Base-by-base conservation (phyloP, 129 eudicot species). In the Tanacetum coccineum region DNA sequence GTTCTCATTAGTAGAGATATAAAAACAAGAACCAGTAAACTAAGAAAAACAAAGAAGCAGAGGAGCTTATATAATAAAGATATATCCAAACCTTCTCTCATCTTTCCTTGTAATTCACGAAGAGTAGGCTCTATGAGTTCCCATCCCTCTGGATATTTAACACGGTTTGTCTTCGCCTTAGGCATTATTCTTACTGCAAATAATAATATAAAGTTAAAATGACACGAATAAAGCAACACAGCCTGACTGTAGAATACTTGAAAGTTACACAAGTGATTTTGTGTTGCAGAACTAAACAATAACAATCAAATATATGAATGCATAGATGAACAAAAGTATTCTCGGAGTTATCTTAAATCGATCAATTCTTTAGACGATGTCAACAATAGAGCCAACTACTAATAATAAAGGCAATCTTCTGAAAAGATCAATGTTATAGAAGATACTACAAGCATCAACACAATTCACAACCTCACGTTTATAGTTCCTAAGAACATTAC, bases 81-180 rank as follows among this genome's bases (percentile, higher is more conserved):
- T 57, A 45, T 21, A 21, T 65, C 4, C n/a, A 67, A 69, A 85
- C 96, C 96, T 85, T 88, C 91, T 81, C 91, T 76, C 96, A 88
- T 88, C 77, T 88, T 88, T 44, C 80, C 85, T 64, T 88, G 86
- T 70, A 88, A 79, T 49, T 88, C 96, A 13, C 80, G 84, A 68
- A 88, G 87, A 59, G 96, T 88, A 4, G 96, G 96, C 65, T 88
- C 96, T 6, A 88, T 82, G 78, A 88, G 74, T 76, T 82, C 96
- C 88, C 91, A 88, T 2, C 96, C 96, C 66, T 85, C 91, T 13
- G 96, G 96, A 64, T 80, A 76, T 59, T 80, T 85, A n/a, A 85
- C 91, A 17, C 96, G 85, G 48, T 82, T 88, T 12, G 96, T 88
- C 76, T 79, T 85, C 80, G 82, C 89, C 75, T 88, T 88, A 6